A percentile compares a stretch with the other conserved stretches of the same genome.
phyloP scores from a whole-genome alignment of 768 basidiomycete genomes.

The Boletales sp. region DNA sequence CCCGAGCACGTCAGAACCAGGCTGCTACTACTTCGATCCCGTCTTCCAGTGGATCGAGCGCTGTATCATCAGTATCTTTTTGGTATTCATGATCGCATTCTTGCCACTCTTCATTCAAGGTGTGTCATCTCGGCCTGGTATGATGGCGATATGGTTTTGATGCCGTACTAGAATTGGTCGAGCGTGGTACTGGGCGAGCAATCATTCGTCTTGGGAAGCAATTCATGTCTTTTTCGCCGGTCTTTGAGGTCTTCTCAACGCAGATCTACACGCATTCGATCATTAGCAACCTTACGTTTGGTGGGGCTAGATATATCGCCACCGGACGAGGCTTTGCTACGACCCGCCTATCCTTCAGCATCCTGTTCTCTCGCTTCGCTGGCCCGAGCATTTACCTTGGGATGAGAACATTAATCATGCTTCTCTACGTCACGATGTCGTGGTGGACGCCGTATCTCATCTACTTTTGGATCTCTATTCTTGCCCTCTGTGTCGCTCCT shows the following conservation, averaged over 20 bases:
- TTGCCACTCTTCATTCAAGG: conserved; percentile 94
- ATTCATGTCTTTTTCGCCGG: conserved; percentile 88
- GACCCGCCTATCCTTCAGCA: conserved; percentile 89
- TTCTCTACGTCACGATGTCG: conserved; percentile 90
- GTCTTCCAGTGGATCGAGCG: conserved; percentile 95
- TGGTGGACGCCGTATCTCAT: conserved; percentile 90
- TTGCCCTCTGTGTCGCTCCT: conserved; percentile 88
- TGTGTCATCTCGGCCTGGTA: conserved; percentile 29
- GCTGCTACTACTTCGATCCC: conserved; percentile 92
- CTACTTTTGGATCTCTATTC: conserved; percentile 97
- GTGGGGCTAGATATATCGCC: conserved; percentile 97
- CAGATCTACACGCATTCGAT: conserved; percentile 99
- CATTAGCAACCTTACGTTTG: conserved; percentile 93
- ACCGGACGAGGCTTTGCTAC: conserved; percentile 99
- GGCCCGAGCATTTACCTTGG: conserved; percentile 98
- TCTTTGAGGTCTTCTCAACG: conserved; percentile 97
- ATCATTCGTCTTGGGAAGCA: conserved; percentile 91
- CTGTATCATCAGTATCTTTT: conserved; percentile 96
- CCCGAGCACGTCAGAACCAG: conserved; percentile 74
- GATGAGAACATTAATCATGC: conserved; percentile 86
- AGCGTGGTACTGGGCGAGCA: conserved; percentile 91
- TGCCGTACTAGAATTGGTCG: conserved; percentile 71
- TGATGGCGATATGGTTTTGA: conserved; percentile 17
- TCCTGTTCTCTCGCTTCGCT: conserved; percentile 96
- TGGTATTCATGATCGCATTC: conserved; percentile 98